Conservation (phyloP, 352 stramenopile species). For the Phytophthora ohioensis region DNA sequence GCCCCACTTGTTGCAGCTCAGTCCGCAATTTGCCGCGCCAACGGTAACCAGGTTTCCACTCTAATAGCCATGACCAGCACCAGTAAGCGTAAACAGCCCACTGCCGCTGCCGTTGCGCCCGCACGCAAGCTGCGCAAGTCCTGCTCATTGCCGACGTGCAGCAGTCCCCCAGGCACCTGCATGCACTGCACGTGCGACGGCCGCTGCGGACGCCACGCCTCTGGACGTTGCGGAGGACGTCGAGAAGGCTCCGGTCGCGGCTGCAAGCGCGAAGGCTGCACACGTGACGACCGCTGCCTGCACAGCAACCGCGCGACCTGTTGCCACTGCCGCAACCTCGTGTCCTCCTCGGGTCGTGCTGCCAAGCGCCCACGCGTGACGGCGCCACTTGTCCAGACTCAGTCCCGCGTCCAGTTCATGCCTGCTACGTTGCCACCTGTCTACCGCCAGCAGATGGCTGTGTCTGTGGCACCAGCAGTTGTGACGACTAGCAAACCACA, state of each 20-base stretch:
- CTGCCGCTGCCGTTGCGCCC: neutral
- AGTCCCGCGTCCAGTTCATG: constrained; percentile 16
- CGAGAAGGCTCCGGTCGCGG: constrained; percentile 69
- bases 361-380: constrained; percentile 44
- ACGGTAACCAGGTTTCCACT: neutral
- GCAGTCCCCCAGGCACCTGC: constrained; percentile 60
- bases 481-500: constrained; percentile 16
- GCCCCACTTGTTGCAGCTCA: constrained; percentile 10
- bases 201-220: constrained; percentile 63
- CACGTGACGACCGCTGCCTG: constrained; percentile 67
- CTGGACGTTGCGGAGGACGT: constrained; percentile 63
- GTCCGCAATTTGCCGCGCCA: constrained; percentile 26
- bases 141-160: constrained; percentile 74
- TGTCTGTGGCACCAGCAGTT: neutral
- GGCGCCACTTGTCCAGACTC: constrained; percentile 1
- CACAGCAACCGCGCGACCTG: constrained; percentile 81
- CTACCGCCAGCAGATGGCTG: constrained; percentile 17
- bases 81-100: constrained; percentile 30
- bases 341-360: constrained; percentile 58
- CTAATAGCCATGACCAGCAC: neutral
- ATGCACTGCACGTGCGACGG: constrained; percentile 89
- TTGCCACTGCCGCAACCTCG: constrained; percentile 83
- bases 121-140: constrained; percentile 73
- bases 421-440: neutral
- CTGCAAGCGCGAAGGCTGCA: constrained; percentile 71